Base-by-base conservation (phyloP, 345 rosid species). In the Bruguiera parviflora region DNA sequence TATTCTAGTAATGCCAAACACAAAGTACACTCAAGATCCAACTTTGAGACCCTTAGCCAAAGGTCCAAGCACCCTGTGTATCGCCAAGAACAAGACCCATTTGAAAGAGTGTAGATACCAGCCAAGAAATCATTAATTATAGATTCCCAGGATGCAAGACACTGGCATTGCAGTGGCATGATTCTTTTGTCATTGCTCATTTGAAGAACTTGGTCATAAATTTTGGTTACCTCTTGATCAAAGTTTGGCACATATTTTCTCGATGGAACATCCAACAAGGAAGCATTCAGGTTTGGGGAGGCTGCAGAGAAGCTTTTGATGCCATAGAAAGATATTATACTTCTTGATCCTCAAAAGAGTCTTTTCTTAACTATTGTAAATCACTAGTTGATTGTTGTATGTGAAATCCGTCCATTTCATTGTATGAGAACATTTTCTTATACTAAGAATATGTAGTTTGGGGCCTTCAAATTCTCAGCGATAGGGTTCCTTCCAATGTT, bases 11-110 rank as follows among this genome's bases (percentile, higher is more conserved):
- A 87, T 86, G 56, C 65, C 82, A 65, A 82, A 74, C 71, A 64
- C 70, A 21, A 61, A 63, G 47, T 83, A 72, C 71, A 49, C 68
- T 28, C 81, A 68, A 20, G 87, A 84, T 69, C 79, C 84, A 27
- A 64, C 84, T 72, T 76, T 13, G 89, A 88, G 65, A 67, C 73
- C 52, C 90, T 57, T 56, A 70, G 32, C 72, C 82, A 35, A 83
- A 77, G 73, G 43, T 76, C 20, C 94, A 78, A 71, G 79, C 86
- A 6, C 85, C 89, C 0, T 80, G 81, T 5, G 64, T 82, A 68
- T 74, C 89, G 8, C 81, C 89, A 37, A 88, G 88, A 81, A 73
- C 81, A 53, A 85, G 91, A 73, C 84, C 80, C 46, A 68, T 86
- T 25, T 87, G 78, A 82, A 53, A 28, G 67, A 27, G 19, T 66